phyloP scores from a whole-genome alignment of 2,329 filamentous ascomycete genomes.

The Endoconidiophora polonica region DNA sequence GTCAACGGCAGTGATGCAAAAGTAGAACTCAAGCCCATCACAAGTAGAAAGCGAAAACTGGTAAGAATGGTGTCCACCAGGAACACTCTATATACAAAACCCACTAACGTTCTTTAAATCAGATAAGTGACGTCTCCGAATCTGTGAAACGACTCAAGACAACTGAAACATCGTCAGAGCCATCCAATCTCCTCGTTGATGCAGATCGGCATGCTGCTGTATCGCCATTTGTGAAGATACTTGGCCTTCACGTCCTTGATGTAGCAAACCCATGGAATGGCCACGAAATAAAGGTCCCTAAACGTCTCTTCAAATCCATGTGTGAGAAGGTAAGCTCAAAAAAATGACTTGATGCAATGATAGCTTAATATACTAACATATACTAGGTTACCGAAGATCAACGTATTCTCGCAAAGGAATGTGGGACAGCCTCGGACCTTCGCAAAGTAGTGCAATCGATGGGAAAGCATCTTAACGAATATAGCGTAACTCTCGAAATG shows the following conservation, averaged over 20 bases:
- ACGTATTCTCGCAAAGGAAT: constrained; percentile 25
- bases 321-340: constrained; percentile 9
- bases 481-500: constrained; percentile 26
- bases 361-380: constrained; percentile 5
- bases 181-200: constrained; percentile 8
- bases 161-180: background rate
- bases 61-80: constrained; percentile 21
- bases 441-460: constrained; percentile 27
- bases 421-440: constrained; percentile 18
- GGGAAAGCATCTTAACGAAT: constrained; percentile 29
- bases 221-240: constrained; percentile 10
- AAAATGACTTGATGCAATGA: too few species aligned
- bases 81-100: background rate
- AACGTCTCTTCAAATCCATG: constrained; percentile 10
- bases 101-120: background rate
- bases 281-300: constrained; percentile 4
- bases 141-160: constrained; percentile 10
- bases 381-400: constrained; percentile 20
- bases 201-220: constrained; percentile 11
- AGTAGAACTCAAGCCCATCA: constrained; percentile 1
- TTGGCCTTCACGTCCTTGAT: constrained; percentile 11
- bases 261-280: constrained; percentile 5
- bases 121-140: constrained; percentile 5
- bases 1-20: background rate
- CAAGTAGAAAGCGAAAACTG: constrained; percentile 28